phyloP scores from a whole-genome alignment of 768 basidiomycete genomes.

The Symmetrospora coprosmae region DNA sequence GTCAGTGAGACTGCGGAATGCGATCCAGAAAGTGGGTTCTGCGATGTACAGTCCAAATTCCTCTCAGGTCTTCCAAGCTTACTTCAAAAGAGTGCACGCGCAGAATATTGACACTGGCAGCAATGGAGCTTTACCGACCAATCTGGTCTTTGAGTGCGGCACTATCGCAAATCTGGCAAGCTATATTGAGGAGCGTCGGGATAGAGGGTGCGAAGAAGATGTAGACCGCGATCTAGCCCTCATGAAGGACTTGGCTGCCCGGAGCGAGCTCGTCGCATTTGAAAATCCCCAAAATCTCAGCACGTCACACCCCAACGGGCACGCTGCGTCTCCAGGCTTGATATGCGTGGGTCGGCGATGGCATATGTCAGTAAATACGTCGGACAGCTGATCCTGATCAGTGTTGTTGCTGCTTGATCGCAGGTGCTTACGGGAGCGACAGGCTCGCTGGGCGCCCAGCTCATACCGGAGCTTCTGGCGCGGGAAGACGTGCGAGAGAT shows the following conservation, averaged over 20 bases:
- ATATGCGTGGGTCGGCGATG: too few relatives aligned
- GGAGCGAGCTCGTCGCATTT: background rate
- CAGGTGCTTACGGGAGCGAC: constrained; percentile 36
- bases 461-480: constrained; percentile 27
- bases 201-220: background rate
- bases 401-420: background rate
- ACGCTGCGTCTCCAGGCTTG: too few relatives aligned
- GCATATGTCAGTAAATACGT: too few relatives aligned
- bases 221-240: background rate
- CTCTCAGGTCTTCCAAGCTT: too few relatives aligned
- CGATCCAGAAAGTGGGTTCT: constrained; percentile 27
- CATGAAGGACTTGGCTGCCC: background rate
- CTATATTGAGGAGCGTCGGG: background rate
- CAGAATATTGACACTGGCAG: constrained; percentile 28
- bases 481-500: constrained; percentile 21
- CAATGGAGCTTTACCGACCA: constrained; percentile 24
- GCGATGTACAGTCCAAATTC: background rate
- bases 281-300: too few relatives aligned
- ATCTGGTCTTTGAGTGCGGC: constrained; percentile 35
- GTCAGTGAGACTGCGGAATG: constrained; percentile 32
- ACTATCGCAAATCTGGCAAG: constrained; percentile 25
- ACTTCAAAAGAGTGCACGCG: background rate
- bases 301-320: too few relatives aligned
- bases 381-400: background rate
- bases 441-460: constrained; percentile 34